A percentile compares a stretch with the other conserved stretches of the same genome.
phyloP scores from a whole-genome alignment of 139 green algal genomes.

The Volvox africanus region DNA sequence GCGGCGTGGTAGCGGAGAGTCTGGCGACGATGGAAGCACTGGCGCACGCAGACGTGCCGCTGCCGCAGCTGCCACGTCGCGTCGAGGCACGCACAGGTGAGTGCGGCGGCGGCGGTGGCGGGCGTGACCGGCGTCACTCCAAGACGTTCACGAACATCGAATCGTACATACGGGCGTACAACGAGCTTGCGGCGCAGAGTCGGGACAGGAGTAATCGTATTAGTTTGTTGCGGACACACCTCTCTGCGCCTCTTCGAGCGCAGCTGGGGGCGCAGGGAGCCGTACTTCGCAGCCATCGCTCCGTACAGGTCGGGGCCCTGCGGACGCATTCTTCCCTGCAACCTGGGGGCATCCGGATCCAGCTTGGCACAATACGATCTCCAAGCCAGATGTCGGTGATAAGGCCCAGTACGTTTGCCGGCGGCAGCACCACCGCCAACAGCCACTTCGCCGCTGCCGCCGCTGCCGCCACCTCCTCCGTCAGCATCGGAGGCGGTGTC shows the following conservation, averaged over 20 bases:
- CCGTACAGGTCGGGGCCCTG: too few species aligned
- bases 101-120: background rate
- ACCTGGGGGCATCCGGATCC: too few species aligned
- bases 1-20: background rate
- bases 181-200: slow-evolving; percentile 1
- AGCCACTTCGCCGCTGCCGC: background rate
- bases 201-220: background rate
- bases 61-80: slow-evolving; percentile 40
- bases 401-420: background rate
- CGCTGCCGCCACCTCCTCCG: background rate
- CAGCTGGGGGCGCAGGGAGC: background rate
- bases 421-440: background rate
- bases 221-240: background rate
- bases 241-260: background rate
- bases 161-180: slow-evolving; percentile 21
- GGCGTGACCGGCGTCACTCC: background rate
- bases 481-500: background rate
- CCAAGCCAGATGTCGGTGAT: background rate
- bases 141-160: background rate
- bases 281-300: background rate
- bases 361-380: too few species aligned
- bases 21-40: slow-evolving; percentile 37
- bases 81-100: background rate
- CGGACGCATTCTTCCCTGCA: too few species aligned
- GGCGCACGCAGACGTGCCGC: slow-evolving; percentile 24